Conservation (phyloP, 768 basidiomycete species). For the Phlebiopsis flavidoalba region DNA sequence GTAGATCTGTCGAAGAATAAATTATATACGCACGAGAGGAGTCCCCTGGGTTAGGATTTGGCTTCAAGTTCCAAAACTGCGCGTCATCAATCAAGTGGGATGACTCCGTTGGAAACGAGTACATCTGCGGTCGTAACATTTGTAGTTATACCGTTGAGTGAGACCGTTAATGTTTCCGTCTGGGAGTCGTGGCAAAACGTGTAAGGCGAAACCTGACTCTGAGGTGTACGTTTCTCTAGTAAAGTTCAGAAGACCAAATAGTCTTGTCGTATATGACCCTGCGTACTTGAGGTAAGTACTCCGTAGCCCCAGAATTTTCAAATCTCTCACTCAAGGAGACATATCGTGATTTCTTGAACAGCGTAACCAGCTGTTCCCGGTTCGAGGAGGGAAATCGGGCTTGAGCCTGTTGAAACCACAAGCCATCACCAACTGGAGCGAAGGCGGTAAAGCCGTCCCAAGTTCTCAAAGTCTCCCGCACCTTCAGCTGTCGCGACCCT, state of each 20-base stretch:
- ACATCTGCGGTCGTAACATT: constrained; percentile 4
- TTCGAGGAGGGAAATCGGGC: not conserved
- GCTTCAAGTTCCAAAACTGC: constrained; percentile 1
- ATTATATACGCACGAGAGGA: not conserved
- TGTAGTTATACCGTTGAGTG: constrained; percentile 3
- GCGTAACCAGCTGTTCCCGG: not conserved
- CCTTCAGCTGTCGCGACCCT: not conserved
- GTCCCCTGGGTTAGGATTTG: not conserved
- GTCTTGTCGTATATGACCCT: constrained; percentile 5
- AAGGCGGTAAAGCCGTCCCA: not conserved
- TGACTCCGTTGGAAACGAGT: constrained; percentile 6
- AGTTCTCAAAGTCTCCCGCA: not conserved
- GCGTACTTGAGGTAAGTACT: not conserved
- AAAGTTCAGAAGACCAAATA: constrained; percentile 3
- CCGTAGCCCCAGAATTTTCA: not conserved
- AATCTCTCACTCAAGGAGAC: not conserved
- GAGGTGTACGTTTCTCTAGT: not conserved
- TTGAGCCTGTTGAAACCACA: not conserved
- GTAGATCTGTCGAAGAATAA: not conserved
- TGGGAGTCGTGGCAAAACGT: not conserved
- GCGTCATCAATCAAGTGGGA: constrained; percentile 4
- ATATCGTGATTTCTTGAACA: not conserved
- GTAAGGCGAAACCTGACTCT: constrained; percentile 1
- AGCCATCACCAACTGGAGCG: not conserved
- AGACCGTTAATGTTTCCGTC: not conserved